phyloP scores from a whole-genome alignment of 2,329 filamentous ascomycete genomes.

The Penicillium sumatraense region DNA sequence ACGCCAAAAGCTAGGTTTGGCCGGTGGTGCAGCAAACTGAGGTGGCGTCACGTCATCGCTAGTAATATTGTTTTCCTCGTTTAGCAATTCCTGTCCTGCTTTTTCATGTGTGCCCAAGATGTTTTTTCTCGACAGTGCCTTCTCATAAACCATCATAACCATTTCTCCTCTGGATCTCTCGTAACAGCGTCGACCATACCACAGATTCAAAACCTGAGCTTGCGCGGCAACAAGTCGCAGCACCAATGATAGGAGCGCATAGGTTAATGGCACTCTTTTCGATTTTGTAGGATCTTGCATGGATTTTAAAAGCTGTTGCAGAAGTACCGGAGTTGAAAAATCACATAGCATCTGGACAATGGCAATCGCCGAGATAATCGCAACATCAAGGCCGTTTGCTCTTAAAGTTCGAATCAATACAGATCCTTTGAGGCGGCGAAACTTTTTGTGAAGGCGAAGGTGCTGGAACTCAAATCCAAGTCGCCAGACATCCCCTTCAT shows the following conservation, averaged over 20 bases:
- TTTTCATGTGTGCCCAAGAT: conserved; percentile 41
- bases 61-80: conserved; percentile 17
- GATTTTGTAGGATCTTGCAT: conserved; percentile 61
- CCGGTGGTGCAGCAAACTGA: conserved; percentile 9
- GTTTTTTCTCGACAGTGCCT: conserved; percentile 71
- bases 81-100: background rate
- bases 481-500: conserved; percentile 81
- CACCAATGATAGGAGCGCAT: conserved; percentile 65
- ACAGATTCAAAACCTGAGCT: conserved; percentile 70
- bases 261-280: conserved; percentile 65
- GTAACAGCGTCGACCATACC: conserved; percentile 84
- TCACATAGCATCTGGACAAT: conserved; percentile 65
- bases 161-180: conserved; percentile 84
- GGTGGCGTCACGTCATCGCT: conserved; percentile 14
- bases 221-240: conserved; percentile 67
- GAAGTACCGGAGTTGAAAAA: conserved; percentile 68
- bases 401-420: conserved; percentile 71
- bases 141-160: conserved; percentile 83
- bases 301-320: conserved; percentile 72
- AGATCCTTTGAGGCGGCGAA: conserved; percentile 73
- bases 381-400: conserved; percentile 79
- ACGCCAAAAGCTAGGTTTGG: conserved; percentile 29
- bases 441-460: conserved; percentile 71
- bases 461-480: conserved; percentile 84
- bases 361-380: conserved; percentile 68